phyloP scores from a whole-genome alignment of 2,329 filamentous ascomycete genomes.

The Fusarium succisae region DNA sequence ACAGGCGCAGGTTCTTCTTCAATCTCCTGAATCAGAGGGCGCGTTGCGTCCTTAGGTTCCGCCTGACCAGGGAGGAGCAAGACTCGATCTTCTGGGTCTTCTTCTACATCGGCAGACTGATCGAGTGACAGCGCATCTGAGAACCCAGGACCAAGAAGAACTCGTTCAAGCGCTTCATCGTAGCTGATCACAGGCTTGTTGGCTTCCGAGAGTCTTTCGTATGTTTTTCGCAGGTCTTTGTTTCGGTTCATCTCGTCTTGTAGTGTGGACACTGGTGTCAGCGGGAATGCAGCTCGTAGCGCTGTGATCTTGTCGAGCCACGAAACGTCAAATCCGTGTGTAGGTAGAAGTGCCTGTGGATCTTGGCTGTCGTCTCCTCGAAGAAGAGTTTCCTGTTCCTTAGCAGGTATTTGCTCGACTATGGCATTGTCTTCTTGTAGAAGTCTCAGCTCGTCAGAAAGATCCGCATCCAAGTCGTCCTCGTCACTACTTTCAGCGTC shows the following conservation, averaged over 20 bases:
- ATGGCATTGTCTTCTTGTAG: slow-evolving; percentile 36
- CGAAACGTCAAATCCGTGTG: slow-evolving; percentile 19
- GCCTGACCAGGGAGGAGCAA: slow-evolving; percentile 11
- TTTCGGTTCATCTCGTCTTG: slow-evolving; percentile 49
- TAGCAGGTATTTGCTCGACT: slow-evolving; percentile 14
- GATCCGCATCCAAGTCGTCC: slow-evolving; percentile 21
- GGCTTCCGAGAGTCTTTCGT: slow-evolving; percentile 47
- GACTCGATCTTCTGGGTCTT: slow-evolving; percentile 6
- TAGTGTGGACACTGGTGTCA: slow-evolving; percentile 48
- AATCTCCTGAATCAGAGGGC: slow-evolving; percentile 46
- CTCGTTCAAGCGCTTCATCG: slow-evolving; percentile 47
- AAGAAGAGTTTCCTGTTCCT: slow-evolving; percentile 5
- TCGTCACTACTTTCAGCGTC: slow-evolving; percentile 32
- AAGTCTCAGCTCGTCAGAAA: slow-evolving; percentile 35
- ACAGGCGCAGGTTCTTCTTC: slow-evolving; percentile 14
- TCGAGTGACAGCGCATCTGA: background rate
- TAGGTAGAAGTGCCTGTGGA: background rate
- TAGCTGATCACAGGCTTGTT: slow-evolving; percentile 47
- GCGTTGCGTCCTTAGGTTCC: slow-evolving; percentile 5
- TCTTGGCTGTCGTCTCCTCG: background rate
- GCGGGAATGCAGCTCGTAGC: slow-evolving; percentile 57
- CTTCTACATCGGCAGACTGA: background rate
- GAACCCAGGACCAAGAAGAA: slow-evolving; percentile 28
- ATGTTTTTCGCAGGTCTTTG: slow-evolving; percentile 51
- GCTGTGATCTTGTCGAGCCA: slow-evolving; percentile 47